These are phyloP conservation scores for Sanguinoderma infundibulare DNA, from an alignment of 1,284 basidiomycete genomes.

Conservation along the genomic window DNA sequence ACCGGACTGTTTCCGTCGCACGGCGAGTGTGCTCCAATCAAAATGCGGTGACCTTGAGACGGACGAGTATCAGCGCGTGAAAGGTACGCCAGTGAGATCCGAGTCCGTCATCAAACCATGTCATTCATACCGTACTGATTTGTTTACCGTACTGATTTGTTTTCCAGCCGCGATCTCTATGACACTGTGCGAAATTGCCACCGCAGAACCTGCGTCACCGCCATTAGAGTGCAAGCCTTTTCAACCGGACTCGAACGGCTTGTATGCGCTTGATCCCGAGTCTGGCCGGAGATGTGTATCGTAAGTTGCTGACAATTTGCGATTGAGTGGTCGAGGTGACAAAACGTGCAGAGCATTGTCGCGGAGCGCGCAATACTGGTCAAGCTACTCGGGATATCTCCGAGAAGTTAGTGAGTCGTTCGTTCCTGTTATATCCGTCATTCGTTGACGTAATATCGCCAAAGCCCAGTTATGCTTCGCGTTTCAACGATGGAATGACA, in stretches of 20 bases:
- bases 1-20: slow-evolving; percentile 69
- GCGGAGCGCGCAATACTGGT: slow-evolving; percentile 80
- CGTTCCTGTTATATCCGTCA: slow-evolving; percentile 6
- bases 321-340: background rate
- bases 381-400: slow-evolving; percentile 81
- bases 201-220: slow-evolving; percentile 64
- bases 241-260: background rate
- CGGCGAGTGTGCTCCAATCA: slow-evolving; percentile 48
- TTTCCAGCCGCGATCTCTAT: slow-evolving; percentile 69
- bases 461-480: slow-evolving; percentile 75
- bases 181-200: slow-evolving; percentile 77
- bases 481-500: slow-evolving; percentile 72
- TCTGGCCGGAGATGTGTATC: slow-evolving; percentile 33
- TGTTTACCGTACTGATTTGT: too few relatives aligned
- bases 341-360: slow-evolving; percentile 61
- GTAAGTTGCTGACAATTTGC: slow-evolving; percentile 19
- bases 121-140: too few relatives aligned
- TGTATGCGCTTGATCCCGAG: background rate
- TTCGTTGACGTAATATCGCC: background rate
- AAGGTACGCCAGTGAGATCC: slow-evolving; percentile 38
- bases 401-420: slow-evolving; percentile 68
- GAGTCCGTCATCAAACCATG: too few relatives aligned
- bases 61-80: slow-evolving; percentile 61
- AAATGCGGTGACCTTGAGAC: slow-evolving; percentile 62
- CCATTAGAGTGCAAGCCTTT: slow-evolving; percentile 69